Base-by-base conservation (phyloP, 257 asterid species). In the Nicotiana tomentosiformis region DNA sequence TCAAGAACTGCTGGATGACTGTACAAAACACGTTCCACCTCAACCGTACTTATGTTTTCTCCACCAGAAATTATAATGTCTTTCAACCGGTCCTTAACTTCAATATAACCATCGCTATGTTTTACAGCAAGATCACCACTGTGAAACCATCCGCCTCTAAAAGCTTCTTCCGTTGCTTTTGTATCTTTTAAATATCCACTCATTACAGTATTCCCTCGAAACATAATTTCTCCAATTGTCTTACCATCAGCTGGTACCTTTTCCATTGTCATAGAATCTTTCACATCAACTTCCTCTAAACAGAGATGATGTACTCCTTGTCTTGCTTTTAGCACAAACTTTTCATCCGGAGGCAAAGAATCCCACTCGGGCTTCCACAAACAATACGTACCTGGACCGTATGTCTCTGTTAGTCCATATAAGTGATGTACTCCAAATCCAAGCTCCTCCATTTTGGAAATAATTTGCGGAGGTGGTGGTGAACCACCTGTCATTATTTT, bases 331-430 rank as follows among this genome's bases (percentile, higher is more conserved):
- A 87, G 77, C 77, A 80, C 29, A 37, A 84, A 87, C 77, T 69
- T 84, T 85, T 43, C 83, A 20, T 82, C 88, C 8, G 33, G 80
- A 20, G 88, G 85, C 11, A 87, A 43, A n/a, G 77, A 32, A 84
- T 80, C 82, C 90, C 90, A 87, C 79, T 87, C 86, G 5, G 90
- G 88, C 60, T 83, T 87, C 90, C 90, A 87, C 30, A 85, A 32
- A 65, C 90, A 87, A 18, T 76, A 66, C 23, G 90, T 84, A 82
- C 85, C 90, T 26, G 90, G 90, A 66, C 88, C 90, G 18, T 84
- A 87, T 4, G 88, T 87, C 60, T 87, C 90, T 12, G 90, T 87
- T 33, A 87, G 82, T 46, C 90, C 90, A 77, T 87, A 87, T 14
- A 87, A 83, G 80, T 87, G 90, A 65, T 76, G 77, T 16, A 87